Percentiles rank a stretch among this genome's conserved stretches.
Conservation (phyloP, 1,284 basidiomycete genomes). For the Malassezia japonica region DNA sequence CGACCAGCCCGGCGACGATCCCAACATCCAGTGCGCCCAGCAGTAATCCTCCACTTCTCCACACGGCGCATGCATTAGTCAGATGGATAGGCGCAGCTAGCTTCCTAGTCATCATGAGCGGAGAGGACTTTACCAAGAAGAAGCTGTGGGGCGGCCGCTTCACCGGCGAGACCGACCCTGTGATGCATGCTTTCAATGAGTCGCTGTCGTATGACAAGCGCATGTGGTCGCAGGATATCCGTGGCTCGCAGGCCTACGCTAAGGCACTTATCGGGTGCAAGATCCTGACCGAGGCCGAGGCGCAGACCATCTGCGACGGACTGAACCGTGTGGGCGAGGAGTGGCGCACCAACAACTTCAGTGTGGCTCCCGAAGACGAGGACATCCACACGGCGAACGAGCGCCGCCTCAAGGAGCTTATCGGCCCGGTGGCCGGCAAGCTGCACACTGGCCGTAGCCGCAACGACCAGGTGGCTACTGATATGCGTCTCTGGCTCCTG, state of each 20-base stretch:
- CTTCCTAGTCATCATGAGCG: slow-evolving; percentile 1
- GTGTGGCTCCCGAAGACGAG: slow-evolving; percentile 65
- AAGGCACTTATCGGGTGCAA: slow-evolving; percentile 69
- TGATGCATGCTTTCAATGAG: slow-evolving; percentile 47
- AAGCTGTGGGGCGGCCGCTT: slow-evolving; percentile 49
- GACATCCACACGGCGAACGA: slow-evolving; percentile 99
- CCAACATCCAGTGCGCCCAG: slow-evolving; percentile 36
- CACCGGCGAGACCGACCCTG: slow-evolving; percentile 42
- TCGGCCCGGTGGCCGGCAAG: slow-evolving; percentile 56
- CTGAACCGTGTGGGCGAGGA: slow-evolving; percentile 68
- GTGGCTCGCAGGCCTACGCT: slow-evolving; percentile 89
- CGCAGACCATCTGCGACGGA: slow-evolving; percentile 63
- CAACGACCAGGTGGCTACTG: slow-evolving; percentile 96
- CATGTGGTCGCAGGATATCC: slow-evolving; percentile 84
- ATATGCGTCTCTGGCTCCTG: slow-evolving; percentile 91
- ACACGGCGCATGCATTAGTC: slow-evolving; percentile 8
- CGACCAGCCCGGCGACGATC: slow-evolving; percentile 26
- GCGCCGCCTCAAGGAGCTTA: slow-evolving; percentile 80
- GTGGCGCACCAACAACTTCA: slow-evolving; percentile 56
- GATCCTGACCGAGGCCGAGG: slow-evolving; percentile 67
- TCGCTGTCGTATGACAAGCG: slow-evolving; percentile 87
- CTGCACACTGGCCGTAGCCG: slow-evolving; percentile 83
- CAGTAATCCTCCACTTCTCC: slow-evolving; percentile 13
- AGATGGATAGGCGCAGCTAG: neutral
- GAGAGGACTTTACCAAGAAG: slow-evolving; percentile 40